These are phyloP conservation scores for Kwoniella pini DNA, from an alignment of 768 basidiomycete species.

Conservation along the genomic window DNA sequence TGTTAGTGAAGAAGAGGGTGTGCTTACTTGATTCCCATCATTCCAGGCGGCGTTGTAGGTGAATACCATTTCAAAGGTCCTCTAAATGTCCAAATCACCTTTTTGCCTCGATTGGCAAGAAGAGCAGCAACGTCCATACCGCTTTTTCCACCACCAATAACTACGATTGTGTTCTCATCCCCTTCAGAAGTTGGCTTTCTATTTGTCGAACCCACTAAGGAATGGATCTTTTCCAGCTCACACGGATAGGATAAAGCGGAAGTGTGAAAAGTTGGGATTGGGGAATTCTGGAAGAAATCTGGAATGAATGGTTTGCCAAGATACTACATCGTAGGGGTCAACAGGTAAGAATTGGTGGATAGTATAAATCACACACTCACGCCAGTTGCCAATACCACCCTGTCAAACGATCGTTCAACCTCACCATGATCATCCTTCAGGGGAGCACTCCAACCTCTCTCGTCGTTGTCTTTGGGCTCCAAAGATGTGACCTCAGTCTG, in stretches of 20 bases:
- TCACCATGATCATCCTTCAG: background rate
- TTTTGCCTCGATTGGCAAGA: slow-evolving; percentile 11
- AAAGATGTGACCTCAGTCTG: slow-evolving; percentile 4
- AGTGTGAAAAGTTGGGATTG: slow-evolving; percentile 7
- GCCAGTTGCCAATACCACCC: slow-evolving; percentile 9
- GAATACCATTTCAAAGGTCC: slow-evolving; percentile 23
- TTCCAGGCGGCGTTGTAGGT: slow-evolving; percentile 13
- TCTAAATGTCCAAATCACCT: slow-evolving; percentile 17
- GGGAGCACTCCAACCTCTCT: slow-evolving; percentile 6
- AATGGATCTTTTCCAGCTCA: too few species aligned
- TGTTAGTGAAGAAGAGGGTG: background rate
- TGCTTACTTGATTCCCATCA: slow-evolving; percentile 18
- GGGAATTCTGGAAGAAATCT: background rate
- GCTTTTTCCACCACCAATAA: slow-evolving; percentile 20
- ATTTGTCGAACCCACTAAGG: too few species aligned
- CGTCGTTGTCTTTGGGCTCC: background rate
- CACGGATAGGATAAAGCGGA: background rate
- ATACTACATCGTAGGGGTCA: background rate
- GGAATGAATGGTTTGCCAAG: slow-evolving; percentile 10
- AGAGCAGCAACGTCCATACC: slow-evolving; percentile 17
- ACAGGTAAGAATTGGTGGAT: background rate
- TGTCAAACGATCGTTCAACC: slow-evolving; percentile 3
- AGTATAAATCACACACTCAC: background rate
- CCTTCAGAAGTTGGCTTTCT: background rate
- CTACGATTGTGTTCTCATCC: slow-evolving; percentile 9